Base-by-base conservation (phyloP, 2,329 filamentous ascomycete species). In the Hymenoscyphus salicellus region DNA sequence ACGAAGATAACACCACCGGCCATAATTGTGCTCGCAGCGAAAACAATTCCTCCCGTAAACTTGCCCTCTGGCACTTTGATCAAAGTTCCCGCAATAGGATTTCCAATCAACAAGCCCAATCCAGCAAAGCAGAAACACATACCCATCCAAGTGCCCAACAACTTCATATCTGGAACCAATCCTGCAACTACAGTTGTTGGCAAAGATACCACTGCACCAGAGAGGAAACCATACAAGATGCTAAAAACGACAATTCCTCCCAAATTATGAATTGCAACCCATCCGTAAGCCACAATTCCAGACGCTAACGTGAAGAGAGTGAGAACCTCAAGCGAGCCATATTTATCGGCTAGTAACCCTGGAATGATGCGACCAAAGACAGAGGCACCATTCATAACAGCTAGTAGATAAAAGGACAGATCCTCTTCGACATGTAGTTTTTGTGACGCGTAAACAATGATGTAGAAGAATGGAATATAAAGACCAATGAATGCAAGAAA, bases 141-240 rank as follows among this genome's bases (percentile, higher is more conserved):
- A 66, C 2, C 74, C 74, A 16, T 75, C 58, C 1, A 74, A 74
- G 23, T 75, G 70, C 14, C 75, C 58, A 41, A 41, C 69, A 0
- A 73, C 71, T 2, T 67, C 58, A 71, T 91, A 86, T 1, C 60
- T 2, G 41, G 66, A 20, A 87, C 87, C 26, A 52, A 63, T 20
- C 28, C 64, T 26, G n/a, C 66, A 41, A 92, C 79, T 14, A 89
- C 78, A 0, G 87, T 82, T 0, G 89, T 85, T 0, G 80, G 79
- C 6, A 91, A 77, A 0, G 83, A 83, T 38, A 89, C 83, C 68
- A 86, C 89, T 2, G 84, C 84, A 11, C 89, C 89, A 0, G 84
- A 86, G 26, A 81, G 81, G 72, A 91, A 89, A 23, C 89, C 89
- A 68, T 88, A 91, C 7, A 90, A 74, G 26, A 82, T 79, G 7